Base-by-base conservation (phyloP, 2,329 filamentous ascomycete species). In the Fusarium paranaense region DNA sequence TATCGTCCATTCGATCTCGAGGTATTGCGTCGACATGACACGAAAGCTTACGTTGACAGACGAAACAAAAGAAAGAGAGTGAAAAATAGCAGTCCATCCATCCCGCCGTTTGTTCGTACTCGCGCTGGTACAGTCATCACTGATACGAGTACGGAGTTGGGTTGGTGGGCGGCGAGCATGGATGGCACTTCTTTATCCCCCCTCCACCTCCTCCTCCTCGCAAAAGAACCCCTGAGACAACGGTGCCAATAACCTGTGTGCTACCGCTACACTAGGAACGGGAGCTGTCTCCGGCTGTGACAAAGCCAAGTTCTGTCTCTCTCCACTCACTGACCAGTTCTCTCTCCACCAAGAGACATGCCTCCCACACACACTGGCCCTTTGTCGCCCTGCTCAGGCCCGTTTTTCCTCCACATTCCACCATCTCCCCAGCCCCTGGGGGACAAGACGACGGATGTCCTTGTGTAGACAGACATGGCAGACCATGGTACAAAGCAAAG, bases 241-340 rank as follows among this genome's bases (percentile, higher is more conserved):
- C 57, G 68, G 71, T 66, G 64, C 75, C 73, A 76, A 64, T 74
- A 56, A 66, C 57, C 63, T 76, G 64, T 76, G 64, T 64, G 61
- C 67, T 67, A 70, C 69, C 71, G 67, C 73, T 76, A 70, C 75
- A 73, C 74, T 73, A 75, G 71, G 71, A 67, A 74, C 76, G 76
- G 75, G 76, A 75, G 67, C 73, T 64, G 71, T 76, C 69, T 78
- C 76, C 76, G 74, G 62, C 27, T 52, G 64, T 67, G 40, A 66
- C 64, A 72, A 76, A 76, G 71, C 67, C 69, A 75, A 75, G 73
- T 64, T 54, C 47, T 72, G 70, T 30, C 42, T 58, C 62, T 60
- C 68, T 52, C 72, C 61, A 54, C 32, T 25, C 62, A 62, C 73
- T 68, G 58, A 32, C 25, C 47, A 50, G 45, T 50, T 45, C 45